Evolutionary conservation across 345 rosid species (phyloP), one percentile per base, ranked within the genome.

Genomic region (Stellera chamaejasme): DNA sequence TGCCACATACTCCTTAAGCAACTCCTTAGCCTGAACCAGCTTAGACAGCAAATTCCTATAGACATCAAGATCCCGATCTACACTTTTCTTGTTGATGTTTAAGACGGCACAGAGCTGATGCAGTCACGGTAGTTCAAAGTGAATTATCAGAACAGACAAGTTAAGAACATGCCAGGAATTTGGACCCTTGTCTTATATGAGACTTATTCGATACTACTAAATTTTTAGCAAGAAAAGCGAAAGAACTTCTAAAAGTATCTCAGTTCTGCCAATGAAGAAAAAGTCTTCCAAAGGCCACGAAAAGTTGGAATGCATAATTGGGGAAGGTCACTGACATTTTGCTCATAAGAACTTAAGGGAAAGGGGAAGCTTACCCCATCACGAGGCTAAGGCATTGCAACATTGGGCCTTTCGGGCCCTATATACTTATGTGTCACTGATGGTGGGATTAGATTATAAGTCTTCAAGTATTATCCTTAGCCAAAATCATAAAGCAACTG

Each of bases 1-100:
- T 23, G 74, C 92, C 42, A 93, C 77, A 71, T 87, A 93, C 75
- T 93, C 99, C 83, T 72, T 93, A 10, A 89, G 88, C 67, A 93
- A 69, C 72, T 93, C 99, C 71, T 89, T 93, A 13, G 99, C 96
- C 73, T 93, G 99, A 71, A 93, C 97, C 81, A 93, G 78, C 71
- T 93, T 93, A 45, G 94, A 81, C 23, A 93, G 91, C 62, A 93
- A 75, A 76, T 87, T 87, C 56, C 97, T 96, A 65, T 93, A 93
- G 51, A 93, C 97, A 69, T 89, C 99, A 10, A 93, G 94, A 75
- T 93, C 97, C 27, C 99, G 82, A 45, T 93, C 99, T 64, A 89
- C 96, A 60, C 94, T 84, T 76, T 87, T 82, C 74, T 89, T 93
- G 69, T 82, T 55, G 16, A 93, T 72, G 62, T 89, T 89, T 69